phyloP scores from a whole-genome alignment of 805 yeast genomes.

The Barnettozyma sucrosica region DNA sequence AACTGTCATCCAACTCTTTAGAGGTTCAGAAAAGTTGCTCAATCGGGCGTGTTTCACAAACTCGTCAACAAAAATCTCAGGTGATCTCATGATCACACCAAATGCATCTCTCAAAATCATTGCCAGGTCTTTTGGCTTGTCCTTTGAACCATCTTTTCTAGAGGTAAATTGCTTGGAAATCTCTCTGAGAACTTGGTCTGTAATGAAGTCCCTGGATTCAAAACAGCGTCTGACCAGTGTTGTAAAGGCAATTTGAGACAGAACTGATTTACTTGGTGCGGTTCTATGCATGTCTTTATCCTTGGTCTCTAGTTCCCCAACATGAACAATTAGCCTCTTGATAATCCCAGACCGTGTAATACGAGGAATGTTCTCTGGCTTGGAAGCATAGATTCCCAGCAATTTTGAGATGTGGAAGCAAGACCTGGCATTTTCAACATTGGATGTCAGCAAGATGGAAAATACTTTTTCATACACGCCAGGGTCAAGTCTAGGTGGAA shows the following conservation, averaged over 20 bases:
- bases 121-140: constrained; percentile 39
- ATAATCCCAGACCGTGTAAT: constrained; percentile 46
- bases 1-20: constrained; percentile 23
- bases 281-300: constrained; percentile 17
- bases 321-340: constrained; percentile 20
- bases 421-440: constrained; percentile 37
- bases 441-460: constrained; percentile 34
- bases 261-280: constrained; percentile 32
- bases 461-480: constrained; percentile 33
- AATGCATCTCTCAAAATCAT: constrained; percentile 45
- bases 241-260: constrained; percentile 43
- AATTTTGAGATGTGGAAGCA: constrained; percentile 52
- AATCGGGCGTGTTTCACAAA: constrained; percentile 38
- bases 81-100: constrained; percentile 40
- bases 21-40: constrained; percentile 38
- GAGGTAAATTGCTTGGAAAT: constrained; percentile 38
- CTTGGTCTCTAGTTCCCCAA: constrained; percentile 37
- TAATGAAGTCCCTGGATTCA: constrained; percentile 51
- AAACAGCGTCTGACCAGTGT: constrained; percentile 61
- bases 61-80: constrained; percentile 42
- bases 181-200: constrained; percentile 45
- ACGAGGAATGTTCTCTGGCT: constrained; percentile 32
- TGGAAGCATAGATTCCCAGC: constrained; percentile 46
- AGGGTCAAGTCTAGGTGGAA: constrained; percentile 22
- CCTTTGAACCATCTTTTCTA: constrained; percentile 24